Base-by-base conservation (phyloP, 2,329 filamentous ascomycete genomes). In the Claviceps paspali region DNA sequence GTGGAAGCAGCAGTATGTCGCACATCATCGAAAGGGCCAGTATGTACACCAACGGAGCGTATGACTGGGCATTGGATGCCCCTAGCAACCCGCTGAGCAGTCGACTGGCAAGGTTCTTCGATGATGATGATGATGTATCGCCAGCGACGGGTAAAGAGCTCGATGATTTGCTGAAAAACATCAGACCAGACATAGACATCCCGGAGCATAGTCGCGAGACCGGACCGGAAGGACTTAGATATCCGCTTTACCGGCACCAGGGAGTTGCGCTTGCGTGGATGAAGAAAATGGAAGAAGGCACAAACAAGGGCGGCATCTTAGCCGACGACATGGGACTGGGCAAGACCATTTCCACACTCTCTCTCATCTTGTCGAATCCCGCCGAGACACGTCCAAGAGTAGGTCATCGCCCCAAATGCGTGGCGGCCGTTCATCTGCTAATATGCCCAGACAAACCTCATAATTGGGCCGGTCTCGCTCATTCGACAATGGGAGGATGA, bases 261-360 rank as follows among this genome's bases (percentile, higher is more conserved):
- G 78, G 82, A 47, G 62, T 88, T 56, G 85, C 84, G 6, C 63
- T 94, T 22, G 73, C 78, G 10, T 94, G 86, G 87, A 75, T 94
- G 70, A 67, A 79, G 33, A 67, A 76, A n/a, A 84, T 83, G 54
- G 86, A 94, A 53, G 70, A 67, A 14, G 76, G 82, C 7, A 67
- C 77, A 37, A 85, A 81, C 49, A 84, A 80, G 48, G 86, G 87
- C n/a, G 87, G 86, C 28, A 87, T 94, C 38, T 66, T 94, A 12
- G 85, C 85, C 2, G 87, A 95, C 53, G 86, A 94, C 50, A 95
- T 94, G 87, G 86, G 86, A 3, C 59, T 94, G 8, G 86, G 86
- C 14, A 93, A 94, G 60, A 94, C 87, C 0, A 79, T 94, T 18
- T 84, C 88, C 43, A 79, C 82, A 5, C 64, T 95, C 17, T 73